Base-by-base conservation (phyloP, 192 early-diverging fungal species). In the Radiomyces spectabilis region DNA sequence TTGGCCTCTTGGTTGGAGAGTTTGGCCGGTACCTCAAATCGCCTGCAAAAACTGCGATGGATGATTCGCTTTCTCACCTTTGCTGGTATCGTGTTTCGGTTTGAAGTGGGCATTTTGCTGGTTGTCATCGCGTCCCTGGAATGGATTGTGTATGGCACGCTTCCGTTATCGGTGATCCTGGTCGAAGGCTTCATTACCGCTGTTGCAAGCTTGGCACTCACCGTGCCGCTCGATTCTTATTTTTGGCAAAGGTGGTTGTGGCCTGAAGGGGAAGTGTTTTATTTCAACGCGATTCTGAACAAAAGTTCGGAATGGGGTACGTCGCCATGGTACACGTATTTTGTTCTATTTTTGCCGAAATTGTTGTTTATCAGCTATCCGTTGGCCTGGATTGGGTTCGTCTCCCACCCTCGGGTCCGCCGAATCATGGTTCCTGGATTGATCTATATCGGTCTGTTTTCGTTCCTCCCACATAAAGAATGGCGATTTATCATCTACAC, bases 401-500 rank as follows among this genome's bases (percentile, higher is more conserved):
- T 75, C 8, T 31, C 41, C 0, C 79, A 85, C 54, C 46, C 5
- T 2, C 71, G 81, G 21, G 66, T 71, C 5, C 59, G 76, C 13
- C 69, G 69, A 10, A 64, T 87, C 7, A 61, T 87, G 3, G 29
- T 68, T 9, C 85, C 88, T 0, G 71, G 69, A 2, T 7, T 76
- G 3, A 61, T 72, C 1, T 90, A 82, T 53, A 73, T 93, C 9
- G 42, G 55, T 2, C 25, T 80, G 3, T 90, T 91, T 46, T 94
- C 91, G 15, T 71, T 79, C 24, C 73, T 92, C 32, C 77, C 79
- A 10, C 95, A 98, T 68, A 98, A 98, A 65, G 95, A 98, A 59
- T 94, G 92, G 91, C 74, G 95, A 12, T 98, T 98, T 63, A 79
- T 98, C 1, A 63, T 95, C 2, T 91, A 94, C 22, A 76, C 79